Evolutionary conservation across 2,329 filamentous ascomycete species (phyloP), one percentile per base, ranked within the genome.

Genomic region (Xylaria sp.): DNA sequence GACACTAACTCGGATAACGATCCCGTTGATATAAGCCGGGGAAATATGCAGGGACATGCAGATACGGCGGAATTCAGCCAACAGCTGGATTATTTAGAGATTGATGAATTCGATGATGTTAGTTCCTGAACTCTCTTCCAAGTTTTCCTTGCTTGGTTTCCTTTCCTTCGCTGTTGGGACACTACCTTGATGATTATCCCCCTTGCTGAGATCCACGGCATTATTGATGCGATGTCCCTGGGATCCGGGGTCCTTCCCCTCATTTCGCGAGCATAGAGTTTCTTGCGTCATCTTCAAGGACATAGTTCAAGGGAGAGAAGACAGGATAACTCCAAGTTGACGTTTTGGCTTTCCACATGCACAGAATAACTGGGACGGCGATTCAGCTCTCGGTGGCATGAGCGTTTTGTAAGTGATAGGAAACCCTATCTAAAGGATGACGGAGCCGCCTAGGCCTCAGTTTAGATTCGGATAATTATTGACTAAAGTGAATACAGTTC

Each of bases 381-480:
- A 71, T 55, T 70, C 68, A 4, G 69, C 69, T 12, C 33, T 71
- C 2, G 69, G 67, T 2, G 64, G 66, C 46, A 68, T 70, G 66
- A 71, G 66, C 55, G 51, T 53, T n/a, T 55, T 61, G 70, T 70
- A 60, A 60, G 70, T 66, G n/a, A 53, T 14, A 7, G 42, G 40
- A 28, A 23, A 1, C 17, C 21, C 28, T 11, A 15, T n/a, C 45
- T 11, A 11, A 52, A 4, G 2, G 15, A 28, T 43, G 21, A 38
- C 7, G 3, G 23, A 15, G 33, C 6, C 17, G 33, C 6, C 17
- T 11, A 19, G 2, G 15, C n/a, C 9, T 28, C 38, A 40, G 11
- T 21, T 42, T 19, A 12, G 6, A 28, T 37, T 19, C 8, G 19
- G 31, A 14, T 38, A 23, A 9, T 17, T 51, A 38, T 55, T 64